Conservation (phyloP, 768 basidiomycete species). For the Russula vinacea region DNA sequence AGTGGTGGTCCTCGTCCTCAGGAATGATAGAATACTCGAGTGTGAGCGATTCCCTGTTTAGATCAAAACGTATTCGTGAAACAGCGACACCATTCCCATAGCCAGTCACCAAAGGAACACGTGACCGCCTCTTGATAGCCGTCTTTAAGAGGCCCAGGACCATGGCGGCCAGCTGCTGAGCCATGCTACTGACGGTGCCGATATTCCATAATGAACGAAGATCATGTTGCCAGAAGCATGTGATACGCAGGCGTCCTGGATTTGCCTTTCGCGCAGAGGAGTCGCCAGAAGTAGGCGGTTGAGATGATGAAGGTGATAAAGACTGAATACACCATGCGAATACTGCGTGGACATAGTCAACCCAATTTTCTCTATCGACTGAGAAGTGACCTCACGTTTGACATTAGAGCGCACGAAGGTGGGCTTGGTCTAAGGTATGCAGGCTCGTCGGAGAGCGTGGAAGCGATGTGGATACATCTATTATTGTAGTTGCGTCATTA, state of each 20-base stretch:
- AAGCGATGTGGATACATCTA: slow-evolving; percentile 91
- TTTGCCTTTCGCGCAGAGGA: slow-evolving; percentile 27
- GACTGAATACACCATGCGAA: slow-evolving; percentile 94
- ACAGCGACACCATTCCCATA: slow-evolving; percentile 82
- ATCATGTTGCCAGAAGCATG: slow-evolving; percentile 95
- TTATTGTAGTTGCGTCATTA: slow-evolving; percentile 73
- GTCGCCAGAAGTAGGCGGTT: slow-evolving; percentile 37
- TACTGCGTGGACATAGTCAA: slow-evolving; percentile 43
- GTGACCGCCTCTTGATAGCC: slow-evolving; percentile 70
- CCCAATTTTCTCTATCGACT: slow-evolving; percentile 22
- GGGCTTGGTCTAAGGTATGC: slow-evolving; percentile 88
- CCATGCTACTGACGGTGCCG: slow-evolving; percentile 57
- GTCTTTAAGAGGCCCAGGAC: slow-evolving; percentile 75
- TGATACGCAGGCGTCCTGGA: slow-evolving; percentile 61
- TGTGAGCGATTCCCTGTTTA: slow-evolving; percentile 77
- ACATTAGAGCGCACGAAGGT: slow-evolving; percentile 87
- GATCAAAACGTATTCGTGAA: slow-evolving; percentile 73
- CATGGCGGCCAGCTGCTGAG: slow-evolving; percentile 85
- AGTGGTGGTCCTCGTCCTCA: slow-evolving; percentile 55
- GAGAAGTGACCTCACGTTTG: slow-evolving; percentile 47
- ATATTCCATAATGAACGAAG: slow-evolving; percentile 84
- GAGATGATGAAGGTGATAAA: slow-evolving; percentile 37
- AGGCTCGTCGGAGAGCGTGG: slow-evolving; percentile 90
- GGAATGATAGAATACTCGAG: slow-evolving; percentile 83
- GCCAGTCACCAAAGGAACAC: slow-evolving; percentile 69